A percentile compares a stretch with the other conserved stretches of the same genome.
These are phyloP conservation scores for Pouteria glomerata DNA, from an alignment of 148 eudicot species.

Conservation along the genomic window DNA sequence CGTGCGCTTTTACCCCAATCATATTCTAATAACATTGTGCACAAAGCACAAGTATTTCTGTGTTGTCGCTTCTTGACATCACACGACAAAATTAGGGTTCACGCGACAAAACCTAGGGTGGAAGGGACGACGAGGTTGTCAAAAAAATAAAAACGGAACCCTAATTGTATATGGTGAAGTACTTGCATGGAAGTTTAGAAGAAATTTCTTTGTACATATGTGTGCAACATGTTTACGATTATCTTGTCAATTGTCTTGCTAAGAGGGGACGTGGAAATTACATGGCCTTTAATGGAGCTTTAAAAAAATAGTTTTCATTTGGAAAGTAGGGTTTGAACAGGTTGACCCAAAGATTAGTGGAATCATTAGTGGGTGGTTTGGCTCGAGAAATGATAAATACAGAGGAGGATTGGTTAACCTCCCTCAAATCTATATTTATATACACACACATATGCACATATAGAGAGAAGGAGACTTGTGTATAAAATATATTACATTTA, in stretches of 20 bases:
- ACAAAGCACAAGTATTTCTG: slow-evolving; percentile 40
- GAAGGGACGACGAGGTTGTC: no score
- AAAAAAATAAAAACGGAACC: no score
- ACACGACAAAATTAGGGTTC: neutral
- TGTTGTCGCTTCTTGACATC: slow-evolving; percentile 16
- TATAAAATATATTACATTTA: no score
- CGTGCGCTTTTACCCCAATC: slow-evolving; percentile 12
- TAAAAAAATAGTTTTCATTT: slow-evolving; percentile 3
- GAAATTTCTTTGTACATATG: no score
- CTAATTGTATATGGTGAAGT: neutral
- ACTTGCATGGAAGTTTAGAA: neutral
- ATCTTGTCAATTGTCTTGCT: slow-evolving; percentile 5
- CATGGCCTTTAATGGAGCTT: slow-evolving; percentile 1
- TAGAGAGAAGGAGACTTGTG: no score
- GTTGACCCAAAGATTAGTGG: slow-evolving; percentile 5
- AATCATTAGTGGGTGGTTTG: slow-evolving; percentile 5
- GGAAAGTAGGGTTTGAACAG: slow-evolving; percentile 13
- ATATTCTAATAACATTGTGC: slow-evolving; percentile 15
- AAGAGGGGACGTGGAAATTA: neutral
- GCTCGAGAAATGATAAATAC: slow-evolving; percentile 25
- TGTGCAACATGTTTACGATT: slow-evolving; percentile 14
- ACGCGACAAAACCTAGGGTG: no score
- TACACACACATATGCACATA: neutral
- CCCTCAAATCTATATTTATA: neutral
- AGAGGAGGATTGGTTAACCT: neutral